These are phyloP conservation scores for Ophiosphaerella narmari DNA, from an alignment of 2,329 filamentous ascomycete species.

Conservation along the genomic window DNA sequence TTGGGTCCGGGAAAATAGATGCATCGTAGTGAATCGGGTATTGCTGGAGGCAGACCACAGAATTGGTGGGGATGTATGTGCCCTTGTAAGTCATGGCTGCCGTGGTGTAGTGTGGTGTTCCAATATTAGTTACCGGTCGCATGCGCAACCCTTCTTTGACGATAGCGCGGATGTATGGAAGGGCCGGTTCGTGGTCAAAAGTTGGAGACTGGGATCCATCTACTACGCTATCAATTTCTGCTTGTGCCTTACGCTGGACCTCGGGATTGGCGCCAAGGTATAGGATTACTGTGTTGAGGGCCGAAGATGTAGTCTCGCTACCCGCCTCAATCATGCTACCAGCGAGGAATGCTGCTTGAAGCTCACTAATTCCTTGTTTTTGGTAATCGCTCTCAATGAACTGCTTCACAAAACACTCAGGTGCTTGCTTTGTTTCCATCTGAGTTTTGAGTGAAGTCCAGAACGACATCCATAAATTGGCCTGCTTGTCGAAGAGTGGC, in stretches of 20 bases:
- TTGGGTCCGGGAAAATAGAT: conserved; percentile 40
- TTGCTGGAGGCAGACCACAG: conserved; percentile 37
- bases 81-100: conserved; percentile 48
- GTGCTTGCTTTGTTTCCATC: conserved; percentile 37
- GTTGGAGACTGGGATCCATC: conserved; percentile 22
- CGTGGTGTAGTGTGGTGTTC: conserved; percentile 41
- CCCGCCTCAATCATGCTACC: conserved; percentile 49
- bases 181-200: conserved; percentile 51
- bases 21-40: conserved; percentile 47
- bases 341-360: conserved; percentile 43
- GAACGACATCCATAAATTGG: conserved; percentile 39
- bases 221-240: conserved; percentile 26
- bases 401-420: conserved; percentile 44
- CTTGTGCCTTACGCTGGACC: conserved; percentile 23
- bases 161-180: conserved; percentile 47
- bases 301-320: conserved; percentile 45
- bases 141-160: conserved; percentile 53
- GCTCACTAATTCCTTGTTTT: conserved; percentile 40
- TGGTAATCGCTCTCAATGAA: conserved; percentile 46
- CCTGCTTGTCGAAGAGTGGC: conserved; percentile 38
- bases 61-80: conserved; percentile 50
- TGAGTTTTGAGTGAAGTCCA: conserved; percentile 36
- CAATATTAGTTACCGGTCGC: conserved; percentile 41
- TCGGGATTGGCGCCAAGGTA: conserved; percentile 35
- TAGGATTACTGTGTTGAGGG: conserved; percentile 39